A percentile compares a stretch with the other conserved stretches of the same genome.
Conservation (phyloP, 2,329 filamentous ascomycete species). For the Coleophoma eucalyptorum region DNA sequence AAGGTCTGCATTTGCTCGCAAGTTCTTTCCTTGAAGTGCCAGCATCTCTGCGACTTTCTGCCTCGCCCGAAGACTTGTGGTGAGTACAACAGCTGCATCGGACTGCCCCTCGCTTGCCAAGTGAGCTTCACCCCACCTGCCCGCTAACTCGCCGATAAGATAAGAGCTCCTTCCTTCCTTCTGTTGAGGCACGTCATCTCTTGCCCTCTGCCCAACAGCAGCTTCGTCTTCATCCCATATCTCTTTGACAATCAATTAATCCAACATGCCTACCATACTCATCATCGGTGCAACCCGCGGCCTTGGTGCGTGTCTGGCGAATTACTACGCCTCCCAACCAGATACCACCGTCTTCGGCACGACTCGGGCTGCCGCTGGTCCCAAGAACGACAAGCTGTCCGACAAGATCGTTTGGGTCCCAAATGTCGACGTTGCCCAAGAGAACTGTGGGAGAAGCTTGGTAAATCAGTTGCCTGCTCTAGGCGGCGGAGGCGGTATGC, state of each 20-base stretch:
- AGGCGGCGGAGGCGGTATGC: slow-evolving; percentile 19
- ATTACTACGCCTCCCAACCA: slow-evolving; percentile 47
- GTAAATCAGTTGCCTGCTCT: slow-evolving; percentile 36
- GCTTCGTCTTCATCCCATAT: too few relatives aligned
- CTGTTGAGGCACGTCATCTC: too few relatives aligned
- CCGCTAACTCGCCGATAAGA: too few relatives aligned
- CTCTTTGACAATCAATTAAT: neutral
- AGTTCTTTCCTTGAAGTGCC: too few relatives aligned
- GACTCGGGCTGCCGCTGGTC: slow-evolving; percentile 42
- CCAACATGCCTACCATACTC: slow-evolving; percentile 46
- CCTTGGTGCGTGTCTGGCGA: slow-evolving; percentile 58
- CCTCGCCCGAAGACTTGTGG: too few relatives aligned
- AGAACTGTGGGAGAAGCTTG: slow-evolving; percentile 43
- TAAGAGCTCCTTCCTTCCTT: too few relatives aligned
- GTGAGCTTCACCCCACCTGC: too few relatives aligned
- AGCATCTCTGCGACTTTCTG: too few relatives aligned
- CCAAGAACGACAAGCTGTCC: slow-evolving; percentile 34
- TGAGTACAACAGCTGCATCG: too few relatives aligned
- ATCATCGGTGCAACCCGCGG: slow-evolving; percentile 67
- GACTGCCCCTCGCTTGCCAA: too few relatives aligned
- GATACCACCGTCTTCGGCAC: slow-evolving; percentile 55
- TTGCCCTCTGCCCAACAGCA: too few relatives aligned
- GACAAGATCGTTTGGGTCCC: slow-evolving; percentile 51
- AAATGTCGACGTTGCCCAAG: slow-evolving; percentile 49
- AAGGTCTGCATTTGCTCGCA: too few relatives aligned